Conservation (phyloP, 148 eudicot genomes). For the Limonium bicolor region DNA sequence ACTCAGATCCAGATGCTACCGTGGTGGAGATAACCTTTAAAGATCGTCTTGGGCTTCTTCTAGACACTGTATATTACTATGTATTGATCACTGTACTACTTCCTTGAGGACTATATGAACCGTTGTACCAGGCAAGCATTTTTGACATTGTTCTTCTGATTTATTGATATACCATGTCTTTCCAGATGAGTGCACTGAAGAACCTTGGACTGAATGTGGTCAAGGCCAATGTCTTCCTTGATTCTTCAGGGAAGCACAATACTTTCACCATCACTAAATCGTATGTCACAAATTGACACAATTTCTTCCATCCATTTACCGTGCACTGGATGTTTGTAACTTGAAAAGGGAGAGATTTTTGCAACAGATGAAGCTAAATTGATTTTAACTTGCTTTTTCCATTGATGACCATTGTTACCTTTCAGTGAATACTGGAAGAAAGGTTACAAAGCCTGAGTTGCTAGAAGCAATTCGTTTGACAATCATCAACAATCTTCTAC, state of each 20-base stretch:
- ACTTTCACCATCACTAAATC: conserved; percentile 83
- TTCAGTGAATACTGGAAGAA: conserved; percentile 77
- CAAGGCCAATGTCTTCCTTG: conserved; percentile 87
- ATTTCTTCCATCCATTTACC: not conserved
- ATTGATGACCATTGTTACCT: conserved; percentile 5
- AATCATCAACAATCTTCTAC: conserved; percentile 70
- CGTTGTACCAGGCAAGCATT: not conserved
- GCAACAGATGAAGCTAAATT: too few species aligned
- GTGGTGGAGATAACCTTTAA: conserved; percentile 89
- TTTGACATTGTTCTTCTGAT: conserved; percentile 6
- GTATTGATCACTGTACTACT: not conserved
- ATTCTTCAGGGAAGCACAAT: conserved; percentile 97
- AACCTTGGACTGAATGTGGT: conserved; percentile 90
- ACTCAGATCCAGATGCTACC: conserved; percentile 83
- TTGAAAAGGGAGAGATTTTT: too few species aligned
- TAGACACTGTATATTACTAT: conserved; percentile 63
- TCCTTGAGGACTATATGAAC: not conserved
- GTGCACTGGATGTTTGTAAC: not conserved
- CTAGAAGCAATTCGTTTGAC: conserved; percentile 93
- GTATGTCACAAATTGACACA: conserved; percentile 57
- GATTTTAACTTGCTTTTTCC: too few species aligned
- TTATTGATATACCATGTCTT: conserved; percentile 13
- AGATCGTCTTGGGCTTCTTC: conserved; percentile 81
- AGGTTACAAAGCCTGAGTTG: conserved; percentile 83
- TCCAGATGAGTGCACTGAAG: conserved; percentile 89